Base-by-base conservation (phyloP, 2,329 filamentous ascomycete genomes). In the Colletotrichum lupini region DNA sequence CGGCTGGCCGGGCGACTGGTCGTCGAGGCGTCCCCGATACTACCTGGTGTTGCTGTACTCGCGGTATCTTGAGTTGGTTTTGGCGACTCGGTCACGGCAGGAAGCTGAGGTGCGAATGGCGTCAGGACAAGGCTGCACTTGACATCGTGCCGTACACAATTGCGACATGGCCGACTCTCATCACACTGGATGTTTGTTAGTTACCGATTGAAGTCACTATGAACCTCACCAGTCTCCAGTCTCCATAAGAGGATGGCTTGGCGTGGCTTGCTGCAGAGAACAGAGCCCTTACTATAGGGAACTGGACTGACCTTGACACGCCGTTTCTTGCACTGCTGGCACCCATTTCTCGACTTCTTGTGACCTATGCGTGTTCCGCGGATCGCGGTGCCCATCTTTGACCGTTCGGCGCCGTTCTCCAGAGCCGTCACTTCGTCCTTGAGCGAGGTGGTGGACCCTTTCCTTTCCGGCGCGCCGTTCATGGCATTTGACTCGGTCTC, bases 251-350 rank as follows among this genome's bases (percentile, higher is more conserved):
- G 28, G 14, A 14, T 16, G 37, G 46, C 55, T 71, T 60, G 63
- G 56, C 24, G 57, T 32, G 24, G 46, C 30, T 46, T 14, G 6
- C 30, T 16, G 30, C 11, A 14, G 14, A 22, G 22, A 19, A 30
- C 14, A 24, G 28, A n/a, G 28, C 11, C 16, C 16, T 14, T 3
- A 49, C 4, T 49, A 8, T 0, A 12, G 32, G 32, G 32, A 35
- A 35, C 32, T 12, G 32, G 26, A 65, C 71, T 73, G 32, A 73
- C 71, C 67, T 73, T 73, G 56, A 73, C 71, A 22, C 71, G 71
- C 16, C 71, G 71, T 35, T 70, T 73, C 56, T 73, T 73, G 37
- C 67, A 73, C 67, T 73, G 71, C 49, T 73, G 71, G 14, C 71
- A 73, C 6, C 71, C 71, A 24, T 73, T 73, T 22, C 71, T 55